Evolutionary conservation across 768 basidiomycete genomes (phyloP), one percentile per base, ranked within the genome.

Genomic region (Leccinum disarticulatum): DNA sequence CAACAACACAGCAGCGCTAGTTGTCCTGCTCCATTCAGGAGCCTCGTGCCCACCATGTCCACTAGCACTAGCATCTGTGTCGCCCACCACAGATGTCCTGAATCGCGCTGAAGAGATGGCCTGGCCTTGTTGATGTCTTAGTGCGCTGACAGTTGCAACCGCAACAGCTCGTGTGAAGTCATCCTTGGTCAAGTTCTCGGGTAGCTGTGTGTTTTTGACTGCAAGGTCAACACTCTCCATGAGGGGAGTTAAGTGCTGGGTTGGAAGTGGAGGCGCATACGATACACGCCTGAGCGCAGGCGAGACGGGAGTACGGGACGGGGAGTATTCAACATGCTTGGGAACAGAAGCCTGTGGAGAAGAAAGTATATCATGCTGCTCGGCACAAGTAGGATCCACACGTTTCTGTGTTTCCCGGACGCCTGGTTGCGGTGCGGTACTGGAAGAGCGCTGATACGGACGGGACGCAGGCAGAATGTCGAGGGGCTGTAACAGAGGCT

Each of bases 101-200:
- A 73, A 67, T 55, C 83, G 78, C 19, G 76, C 79, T 31, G 81
- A 82, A 6, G 81, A 81, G 31, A 81, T 77, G 8, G 74, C 66
- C 5, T 77, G 79, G n/a, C 79, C 77, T 64, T 89, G 85, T 72
- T 92, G 88, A 68, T 95, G 92, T 53, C 92, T 80, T 59, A 98
- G 74, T 0, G 95, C 95, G 61, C 87, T 92, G 19, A 95, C 95
- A 3, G 95, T 97, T 8, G 94, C 94, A 14, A 92, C 93, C 11
- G 95, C 93, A 9, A 98, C 93, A 11, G 94, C 95, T 6, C 93
- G 82, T 10, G 94, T 93, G 66, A 97, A 93, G 63, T 96, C 95
- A 61, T 98, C 94, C 10, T 87, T 82, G 0, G 87, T 88, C 77
- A 95, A 76, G 30, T 80, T 81, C 57, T 83, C 79, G 3, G 91